phyloP scores from a whole-genome alignment of 1,284 basidiomycete species.

The Apiotrichum siamense region DNA sequence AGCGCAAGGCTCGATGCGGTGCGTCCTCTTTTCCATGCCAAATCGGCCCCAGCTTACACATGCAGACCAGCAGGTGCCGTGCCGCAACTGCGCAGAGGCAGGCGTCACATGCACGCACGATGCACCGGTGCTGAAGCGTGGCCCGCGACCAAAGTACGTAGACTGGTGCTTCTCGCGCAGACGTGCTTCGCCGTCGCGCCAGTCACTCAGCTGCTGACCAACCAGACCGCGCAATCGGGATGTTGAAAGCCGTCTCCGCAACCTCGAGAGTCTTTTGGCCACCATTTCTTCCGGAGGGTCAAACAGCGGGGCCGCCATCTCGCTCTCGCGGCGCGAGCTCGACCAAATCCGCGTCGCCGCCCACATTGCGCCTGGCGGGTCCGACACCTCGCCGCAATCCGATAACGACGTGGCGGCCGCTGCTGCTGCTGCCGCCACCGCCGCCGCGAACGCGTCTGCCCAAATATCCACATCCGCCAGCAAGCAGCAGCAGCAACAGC shows the following conservation, averaged over 20 bases:
- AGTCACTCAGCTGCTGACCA: background rate
- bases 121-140: constrained; percentile 31
- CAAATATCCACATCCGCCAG: background rate
- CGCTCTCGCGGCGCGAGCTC: constrained; percentile 23
- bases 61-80: constrained; percentile 28
- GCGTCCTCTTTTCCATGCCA: background rate
- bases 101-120: constrained; percentile 28
- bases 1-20: constrained; percentile 34
- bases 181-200: background rate
- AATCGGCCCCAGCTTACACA: background rate
- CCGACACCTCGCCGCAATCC: constrained; percentile 17
- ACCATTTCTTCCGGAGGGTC: constrained; percentile 21
- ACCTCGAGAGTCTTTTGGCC: constrained; percentile 28
- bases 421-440: background rate
- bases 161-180: background rate
- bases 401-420: constrained; percentile 7
- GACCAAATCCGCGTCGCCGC: constrained; percentile 26
- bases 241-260: constrained; percentile 27
- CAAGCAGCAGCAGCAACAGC: constrained; percentile 1
- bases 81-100: constrained; percentile 28
- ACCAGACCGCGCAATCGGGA: constrained; percentile 21
- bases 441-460: background rate
- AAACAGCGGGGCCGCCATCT: constrained; percentile 16
- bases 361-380: constrained; percentile 21
- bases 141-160: constrained; percentile 27